Conservation (phyloP, 805 yeast species). For the Candida andamanensis region DNA sequence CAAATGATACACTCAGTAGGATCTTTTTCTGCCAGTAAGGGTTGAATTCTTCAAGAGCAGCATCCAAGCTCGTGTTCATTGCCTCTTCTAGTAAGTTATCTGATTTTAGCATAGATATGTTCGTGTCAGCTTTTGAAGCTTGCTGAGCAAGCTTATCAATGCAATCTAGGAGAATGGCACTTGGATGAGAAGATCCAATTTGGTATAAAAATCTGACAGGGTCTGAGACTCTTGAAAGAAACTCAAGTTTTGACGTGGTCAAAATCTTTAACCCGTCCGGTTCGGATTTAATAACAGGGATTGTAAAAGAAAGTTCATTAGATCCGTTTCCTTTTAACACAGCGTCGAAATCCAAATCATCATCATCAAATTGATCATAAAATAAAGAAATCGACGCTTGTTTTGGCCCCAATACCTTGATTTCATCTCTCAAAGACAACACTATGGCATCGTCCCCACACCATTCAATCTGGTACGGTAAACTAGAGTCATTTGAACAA, state of each 20-base stretch:
- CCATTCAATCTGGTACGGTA: conserved; percentile 61
- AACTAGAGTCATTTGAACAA: conserved; percentile 31
- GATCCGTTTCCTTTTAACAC: conserved; percentile 11
- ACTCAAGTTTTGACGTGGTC: conserved; percentile 52
- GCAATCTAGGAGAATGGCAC: conserved; percentile 80
- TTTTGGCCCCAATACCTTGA: conserved; percentile 68
- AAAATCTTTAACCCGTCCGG: conserved; percentile 68
- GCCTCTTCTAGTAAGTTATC: conserved; percentile 50
- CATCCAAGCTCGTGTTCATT: conserved; percentile 63
- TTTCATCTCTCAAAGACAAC: conserved; percentile 55
- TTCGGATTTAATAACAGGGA: conserved; percentile 46
- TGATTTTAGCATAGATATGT: conserved; percentile 47
- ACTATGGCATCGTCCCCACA: conserved; percentile 82
- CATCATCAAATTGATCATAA: conserved; percentile 30
- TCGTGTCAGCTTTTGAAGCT: conserved; percentile 79
- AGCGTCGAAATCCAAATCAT: conserved; percentile 25
- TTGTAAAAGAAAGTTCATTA: conserved; percentile 21
- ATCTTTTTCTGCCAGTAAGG: conserved; percentile 75
- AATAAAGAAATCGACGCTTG: conserved; percentile 53
- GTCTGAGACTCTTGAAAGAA: conserved; percentile 57
- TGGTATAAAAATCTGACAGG: conserved; percentile 59
- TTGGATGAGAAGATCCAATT: conserved; percentile 79
- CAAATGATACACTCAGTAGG: conserved; percentile 78
- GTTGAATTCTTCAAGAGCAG: conserved; percentile 75
- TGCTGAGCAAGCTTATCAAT: conserved; percentile 52